A percentile compares a stretch with the other conserved stretches of the same genome.
These are phyloP conservation scores for Jaminaea rosea DNA, from an alignment of 1,284 basidiomycete species.

Conservation along the genomic window DNA sequence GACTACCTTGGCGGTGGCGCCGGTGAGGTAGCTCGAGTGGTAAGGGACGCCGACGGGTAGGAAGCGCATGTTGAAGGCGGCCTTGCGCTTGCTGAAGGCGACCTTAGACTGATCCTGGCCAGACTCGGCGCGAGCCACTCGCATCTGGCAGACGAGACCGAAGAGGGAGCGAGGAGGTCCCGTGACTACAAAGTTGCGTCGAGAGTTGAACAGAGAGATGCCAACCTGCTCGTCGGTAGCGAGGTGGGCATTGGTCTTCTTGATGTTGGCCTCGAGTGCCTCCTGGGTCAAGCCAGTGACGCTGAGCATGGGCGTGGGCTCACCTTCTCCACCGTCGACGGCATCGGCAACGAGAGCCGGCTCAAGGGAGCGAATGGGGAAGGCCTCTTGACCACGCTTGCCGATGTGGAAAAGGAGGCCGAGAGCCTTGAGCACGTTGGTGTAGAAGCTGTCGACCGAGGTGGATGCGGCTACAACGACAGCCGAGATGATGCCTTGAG, in stretches of 20 bases:
- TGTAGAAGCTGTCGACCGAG: slow-evolving; percentile 63
- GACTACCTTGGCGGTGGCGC: slow-evolving; percentile 66
- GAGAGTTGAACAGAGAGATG: slow-evolving; percentile 84
- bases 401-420: slow-evolving; percentile 89
- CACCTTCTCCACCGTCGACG: slow-evolving; percentile 83
- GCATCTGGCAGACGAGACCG: slow-evolving; percentile 79
- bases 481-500: slow-evolving; percentile 89
- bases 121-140: slow-evolving; percentile 76
- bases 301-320: slow-evolving; percentile 85
- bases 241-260: slow-evolving; percentile 79
- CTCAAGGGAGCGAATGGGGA: slow-evolving; percentile 86
- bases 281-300: slow-evolving; percentile 68
- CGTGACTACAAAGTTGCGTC: slow-evolving; percentile 83
- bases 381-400: slow-evolving; percentile 82
- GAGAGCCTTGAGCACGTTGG: slow-evolving; percentile 72
- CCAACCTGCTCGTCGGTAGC: slow-evolving; percentile 61
- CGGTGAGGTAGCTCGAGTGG: slow-evolving; percentile 77
- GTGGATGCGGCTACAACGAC: slow-evolving; percentile 72
- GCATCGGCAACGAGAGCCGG: slow-evolving; percentile 78
- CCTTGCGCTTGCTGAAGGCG: slow-evolving; percentile 87
- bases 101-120: slow-evolving; percentile 87
- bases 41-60: slow-evolving; percentile 89
- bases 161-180: slow-evolving; percentile 85
- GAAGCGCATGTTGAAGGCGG: slow-evolving; percentile 86
- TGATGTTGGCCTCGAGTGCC: slow-evolving; percentile 69